Evolutionary conservation across 306 rosid genomes (phyloP).

Genomic region (Trifolium subterraneum): DNA sequence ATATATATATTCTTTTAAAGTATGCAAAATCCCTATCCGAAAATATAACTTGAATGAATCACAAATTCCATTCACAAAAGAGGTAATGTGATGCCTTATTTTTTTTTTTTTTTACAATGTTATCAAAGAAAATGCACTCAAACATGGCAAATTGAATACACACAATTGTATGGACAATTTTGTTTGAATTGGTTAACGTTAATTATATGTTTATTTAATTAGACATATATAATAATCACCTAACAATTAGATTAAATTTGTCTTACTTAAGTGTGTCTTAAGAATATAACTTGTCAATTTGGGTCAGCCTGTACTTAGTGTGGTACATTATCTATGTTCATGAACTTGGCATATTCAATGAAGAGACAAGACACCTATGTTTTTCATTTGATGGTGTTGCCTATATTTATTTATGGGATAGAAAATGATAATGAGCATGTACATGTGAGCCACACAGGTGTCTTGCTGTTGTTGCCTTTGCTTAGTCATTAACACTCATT

Average conservation of each 20-base stretch:
- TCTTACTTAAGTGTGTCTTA: background rate
- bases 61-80: too few relatives aligned
- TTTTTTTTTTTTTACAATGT: too few relatives aligned
- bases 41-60: too few relatives aligned
- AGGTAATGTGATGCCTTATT: too few relatives aligned
- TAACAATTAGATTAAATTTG: background rate
- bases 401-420: background rate
- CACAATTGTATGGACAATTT: background rate
- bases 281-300: constrained; percentile 5
- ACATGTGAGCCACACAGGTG: constrained; percentile 44
- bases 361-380: constrained; percentile 38
- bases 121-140: too few relatives aligned
- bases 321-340: constrained; percentile 35
- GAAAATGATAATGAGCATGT: background rate
- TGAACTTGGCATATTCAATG: constrained; percentile 41
- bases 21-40: too few relatives aligned
- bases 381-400: constrained; percentile 11
- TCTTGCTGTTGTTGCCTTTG: constrained; percentile 39
- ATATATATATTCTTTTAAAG: too few relatives aligned
- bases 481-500: constrained; percentile 9
- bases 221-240: background rate
- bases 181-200: background rate
- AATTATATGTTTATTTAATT: background rate
- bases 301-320: constrained; percentile 27
- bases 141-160: too few relatives aligned